These are phyloP conservation scores for Cenchrus purpureus DNA, from an alignment of 176 grass and related monocot species.

Conservation along the genomic window DNA sequence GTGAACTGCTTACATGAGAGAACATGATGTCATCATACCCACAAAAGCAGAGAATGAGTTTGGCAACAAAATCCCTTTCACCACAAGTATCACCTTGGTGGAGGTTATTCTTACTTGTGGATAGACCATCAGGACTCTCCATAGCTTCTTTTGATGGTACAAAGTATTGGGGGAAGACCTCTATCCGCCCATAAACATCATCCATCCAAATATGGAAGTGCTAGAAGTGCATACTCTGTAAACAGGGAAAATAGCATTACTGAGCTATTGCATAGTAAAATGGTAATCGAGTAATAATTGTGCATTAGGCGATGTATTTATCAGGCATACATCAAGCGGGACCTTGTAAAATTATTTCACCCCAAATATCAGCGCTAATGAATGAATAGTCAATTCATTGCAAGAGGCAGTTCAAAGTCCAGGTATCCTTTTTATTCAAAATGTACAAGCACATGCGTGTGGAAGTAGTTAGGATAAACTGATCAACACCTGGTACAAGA, in stretches of 20 bases:
- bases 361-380: background rate
- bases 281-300: background rate
- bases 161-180: slow-evolving; percentile 85
- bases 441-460: background rate
- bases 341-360: background rate
- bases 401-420: background rate
- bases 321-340: background rate
- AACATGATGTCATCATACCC: slow-evolving; percentile 18
- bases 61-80: background rate
- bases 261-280: background rate
- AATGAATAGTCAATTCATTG: too few species aligned
- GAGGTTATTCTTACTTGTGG: slow-evolving; percentile 52
- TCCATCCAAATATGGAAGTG: slow-evolving; percentile 67
- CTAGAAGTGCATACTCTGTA: slow-evolving; percentile 53
- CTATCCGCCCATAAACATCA: slow-evolving; percentile 80
- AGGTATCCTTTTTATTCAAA: background rate
- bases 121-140: slow-evolving; percentile 42
- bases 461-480: background rate
- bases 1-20: slow-evolving; percentile 44
- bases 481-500: background rate
- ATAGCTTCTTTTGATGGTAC: slow-evolving; percentile 52
- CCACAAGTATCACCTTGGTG: slow-evolving; percentile 60
- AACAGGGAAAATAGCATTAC: background rate
- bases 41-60: slow-evolving; percentile 24
- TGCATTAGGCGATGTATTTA: background rate